Evolutionary conservation across 805 yeast species (phyloP).

Genomic region (Candida ponderosae): DNA sequence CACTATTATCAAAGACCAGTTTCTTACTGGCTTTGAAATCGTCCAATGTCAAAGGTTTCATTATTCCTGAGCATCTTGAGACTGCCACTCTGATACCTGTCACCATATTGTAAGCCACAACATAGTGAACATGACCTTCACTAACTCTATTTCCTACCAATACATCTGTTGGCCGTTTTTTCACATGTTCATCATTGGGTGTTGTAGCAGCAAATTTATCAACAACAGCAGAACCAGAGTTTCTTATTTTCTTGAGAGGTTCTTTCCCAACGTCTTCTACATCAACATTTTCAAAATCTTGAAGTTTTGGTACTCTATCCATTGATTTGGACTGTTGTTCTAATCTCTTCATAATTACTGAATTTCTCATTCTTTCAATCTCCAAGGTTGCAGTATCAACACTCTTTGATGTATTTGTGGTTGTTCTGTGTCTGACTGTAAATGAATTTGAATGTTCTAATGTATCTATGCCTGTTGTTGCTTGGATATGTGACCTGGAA

Average conservation of each 20-base stretch:
- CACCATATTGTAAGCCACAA: constrained; percentile 93
- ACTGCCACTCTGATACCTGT: constrained; percentile 96
- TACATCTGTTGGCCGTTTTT: too few species aligned
- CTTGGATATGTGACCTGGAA: constrained; percentile 8
- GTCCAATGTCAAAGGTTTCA: constrained; percentile 58
- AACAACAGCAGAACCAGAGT: constrained; percentile 39
- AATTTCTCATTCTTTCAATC: constrained; percentile 41
- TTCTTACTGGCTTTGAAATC: constrained; percentile 74
- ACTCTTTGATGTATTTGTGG: constrained; percentile 17
- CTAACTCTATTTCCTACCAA: constrained; percentile 74
- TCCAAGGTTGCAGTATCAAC: constrained; percentile 35
- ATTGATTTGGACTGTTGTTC: constrained; percentile 3
- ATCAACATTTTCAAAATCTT: background rate
- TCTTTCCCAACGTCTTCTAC: background rate
- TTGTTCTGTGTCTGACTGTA: constrained; percentile 7
- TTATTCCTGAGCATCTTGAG: constrained; percentile 80
- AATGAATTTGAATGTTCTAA: background rate
- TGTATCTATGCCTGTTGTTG: too few species aligned
- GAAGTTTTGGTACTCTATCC: background rate
- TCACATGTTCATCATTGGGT: constrained; percentile 6
- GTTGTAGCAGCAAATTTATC: constrained; percentile 23
- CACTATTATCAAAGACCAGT: constrained; percentile 78
- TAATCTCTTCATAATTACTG: constrained; percentile 34
- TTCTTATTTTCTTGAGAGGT: constrained; percentile 2
- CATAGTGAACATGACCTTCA: constrained; percentile 91